Conservation (phyloP, 306 rosid genomes). For the Erythrophleum fordii region DNA sequence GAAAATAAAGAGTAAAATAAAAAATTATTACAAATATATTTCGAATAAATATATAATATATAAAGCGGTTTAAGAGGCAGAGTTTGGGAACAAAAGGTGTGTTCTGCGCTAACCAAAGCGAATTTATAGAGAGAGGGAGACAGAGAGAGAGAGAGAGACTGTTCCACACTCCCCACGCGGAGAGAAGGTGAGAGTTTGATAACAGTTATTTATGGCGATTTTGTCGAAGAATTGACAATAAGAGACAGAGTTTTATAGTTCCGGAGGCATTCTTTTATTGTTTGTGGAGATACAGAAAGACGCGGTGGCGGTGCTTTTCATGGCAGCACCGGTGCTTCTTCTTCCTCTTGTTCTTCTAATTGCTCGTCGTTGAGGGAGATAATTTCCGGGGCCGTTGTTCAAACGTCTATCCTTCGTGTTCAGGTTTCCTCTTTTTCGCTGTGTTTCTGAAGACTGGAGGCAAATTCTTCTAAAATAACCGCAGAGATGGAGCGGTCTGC, state of each 20-base stretch:
- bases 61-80: conserved; percentile 20
- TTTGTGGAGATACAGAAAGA: not conserved
- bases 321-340: not conserved
- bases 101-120: conserved; percentile 41
- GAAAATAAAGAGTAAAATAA: conserved; percentile 2
- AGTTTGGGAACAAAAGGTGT: conserved; percentile 51
- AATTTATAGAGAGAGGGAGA: not conserved
- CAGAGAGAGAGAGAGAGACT: conserved; percentile 31
- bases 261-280: not conserved
- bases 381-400: conserved; percentile 2
- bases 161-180: conserved; percentile 30
- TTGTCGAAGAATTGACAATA: conserved; percentile 34
- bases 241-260: conserved; percentile 41
- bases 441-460: not conserved
- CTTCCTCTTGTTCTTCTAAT: not conserved
- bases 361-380: not conserved
- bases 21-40: not conserved
- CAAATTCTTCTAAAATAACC: not conserved
- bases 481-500: conserved; percentile 75
- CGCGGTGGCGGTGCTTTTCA: not conserved
- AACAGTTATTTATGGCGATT: conserved; percentile 58
- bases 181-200: conserved; percentile 44
- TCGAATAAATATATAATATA: not conserved
- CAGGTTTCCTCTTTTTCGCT: conserved; percentile 19
- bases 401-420: not conserved